phyloP scores from a whole-genome alignment of 2,329 filamentous ascomycete genomes.

The Exutisphaerella laricina region DNA sequence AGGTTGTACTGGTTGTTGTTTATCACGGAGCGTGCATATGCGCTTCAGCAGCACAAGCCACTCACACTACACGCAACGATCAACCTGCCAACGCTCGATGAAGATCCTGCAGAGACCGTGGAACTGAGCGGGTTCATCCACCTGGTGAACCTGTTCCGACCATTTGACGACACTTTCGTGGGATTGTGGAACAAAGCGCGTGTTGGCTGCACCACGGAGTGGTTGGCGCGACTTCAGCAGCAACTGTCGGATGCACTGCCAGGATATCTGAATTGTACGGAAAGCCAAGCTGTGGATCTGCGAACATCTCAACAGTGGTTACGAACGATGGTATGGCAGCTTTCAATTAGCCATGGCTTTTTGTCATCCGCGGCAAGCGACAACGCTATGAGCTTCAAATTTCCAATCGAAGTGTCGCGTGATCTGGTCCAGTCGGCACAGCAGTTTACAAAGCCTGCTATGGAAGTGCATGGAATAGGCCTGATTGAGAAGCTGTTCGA shows the following conservation, averaged over 20 bases:
- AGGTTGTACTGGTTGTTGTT: slow-evolving; percentile 60
- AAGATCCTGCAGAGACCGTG: slow-evolving; percentile 49
- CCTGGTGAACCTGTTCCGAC: slow-evolving; percentile 56
- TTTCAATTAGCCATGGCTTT: slow-evolving; percentile 60
- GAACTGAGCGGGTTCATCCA: slow-evolving; percentile 56
- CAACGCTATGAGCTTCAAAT: slow-evolving; percentile 56
- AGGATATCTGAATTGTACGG: slow-evolving; percentile 53
- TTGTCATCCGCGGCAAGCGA: slow-evolving; percentile 56
- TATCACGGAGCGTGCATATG: slow-evolving; percentile 59
- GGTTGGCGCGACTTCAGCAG: slow-evolving; percentile 45
- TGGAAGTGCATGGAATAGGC: slow-evolving; percentile 69
- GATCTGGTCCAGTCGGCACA: slow-evolving; percentile 59
- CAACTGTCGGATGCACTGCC: slow-evolving; percentile 51
- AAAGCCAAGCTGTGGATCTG: slow-evolving; percentile 64
- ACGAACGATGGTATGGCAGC: slow-evolving; percentile 65
- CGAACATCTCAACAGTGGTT: slow-evolving; percentile 67
- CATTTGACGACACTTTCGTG: slow-evolving; percentile 59
- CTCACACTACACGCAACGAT: slow-evolving; percentile 58
- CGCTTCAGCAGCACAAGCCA: slow-evolving; percentile 58
- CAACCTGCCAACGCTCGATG: slow-evolving; percentile 46
- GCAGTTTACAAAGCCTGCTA: slow-evolving; percentile 64
- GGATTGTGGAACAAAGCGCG: slow-evolving; percentile 58
- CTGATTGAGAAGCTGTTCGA: slow-evolving; percentile 79
- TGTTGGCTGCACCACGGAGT: slow-evolving; percentile 42
- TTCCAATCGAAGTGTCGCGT: slow-evolving; percentile 57